Base-by-base conservation (phyloP, 768 basidiomycete genomes). In the Lactifluus piperatus region DNA sequence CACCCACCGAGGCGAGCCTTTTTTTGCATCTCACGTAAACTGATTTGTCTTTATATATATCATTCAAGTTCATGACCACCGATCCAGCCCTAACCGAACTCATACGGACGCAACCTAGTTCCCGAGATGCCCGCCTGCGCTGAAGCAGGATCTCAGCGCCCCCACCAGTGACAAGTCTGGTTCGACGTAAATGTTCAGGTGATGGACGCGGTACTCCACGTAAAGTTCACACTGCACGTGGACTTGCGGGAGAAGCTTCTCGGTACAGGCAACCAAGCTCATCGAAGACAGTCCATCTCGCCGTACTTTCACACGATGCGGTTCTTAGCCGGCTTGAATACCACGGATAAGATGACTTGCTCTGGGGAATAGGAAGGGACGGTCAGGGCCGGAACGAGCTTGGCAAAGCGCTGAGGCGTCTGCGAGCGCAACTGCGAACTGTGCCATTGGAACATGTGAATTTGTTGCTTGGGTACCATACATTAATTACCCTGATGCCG, bases 281-380 rank as follows among this genome's bases (percentile, higher is more conserved):
- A 69, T 73, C 34, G 72, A 76, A 66, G 71, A 74, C 54, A 71
- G 75, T 51, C 52, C 57, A n/a, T 36, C 39, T 22, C 27, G 26
- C 43, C 11, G 26, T n/a, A 32, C 57, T 66, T 65, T 55, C 65
- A 64, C 65, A 64, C 48, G 60, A 48, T 45, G 43, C 32, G 5
- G 36, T 55, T 68, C 64, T 65, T 67, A 55, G 44, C 30, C n/a
- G 26, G 32, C 39, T 54, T 60, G 18, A 72, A 69, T 2, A 9
- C 6, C 7, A 34, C 36, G 26, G 37, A 2, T 66, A 68, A 65
- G 70, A 71, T 52, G 75, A 77, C 60, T 64, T 71, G 36, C 75
- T 76, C 62, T 77, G 76, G 75, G 76, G 75, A 27, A 58, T 74
- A 57, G 75, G 76, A 54, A 67, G 68, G 43, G 68, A 77, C 20